phyloP scores from a whole-genome alignment of 495 filamentous ascomycete genomes.

The Lasiosphaeriaceae sp. region DNA sequence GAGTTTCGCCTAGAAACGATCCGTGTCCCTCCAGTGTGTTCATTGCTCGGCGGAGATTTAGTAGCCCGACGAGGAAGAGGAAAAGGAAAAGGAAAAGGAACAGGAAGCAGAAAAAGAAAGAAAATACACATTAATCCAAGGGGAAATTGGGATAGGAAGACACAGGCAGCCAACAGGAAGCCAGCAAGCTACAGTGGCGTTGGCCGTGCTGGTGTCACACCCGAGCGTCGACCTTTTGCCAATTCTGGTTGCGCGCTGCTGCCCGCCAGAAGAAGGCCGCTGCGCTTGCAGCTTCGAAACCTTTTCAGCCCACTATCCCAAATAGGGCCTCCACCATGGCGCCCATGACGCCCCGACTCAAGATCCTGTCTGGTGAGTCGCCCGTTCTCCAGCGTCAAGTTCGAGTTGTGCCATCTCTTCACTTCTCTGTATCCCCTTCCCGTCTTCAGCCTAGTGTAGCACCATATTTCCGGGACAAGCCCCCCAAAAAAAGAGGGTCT shows the following conservation, averaged over 20 bases:
- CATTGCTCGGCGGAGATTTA: no score
- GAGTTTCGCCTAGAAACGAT: background rate
- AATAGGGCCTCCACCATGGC: constrained; percentile 44
- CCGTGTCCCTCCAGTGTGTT: background rate
- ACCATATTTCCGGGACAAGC: constrained; percentile 19
- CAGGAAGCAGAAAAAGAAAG: background rate
- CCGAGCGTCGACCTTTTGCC: constrained; percentile 19
- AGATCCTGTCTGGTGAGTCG: constrained; percentile 50
- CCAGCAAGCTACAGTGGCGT: constrained; percentile 2
- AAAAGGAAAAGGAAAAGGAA: background rate
- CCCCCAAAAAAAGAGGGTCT: constrained; percentile 24
- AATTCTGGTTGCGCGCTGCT: constrained; percentile 26
- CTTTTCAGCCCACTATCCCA: constrained; percentile 37
- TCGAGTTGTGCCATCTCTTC: constrained; percentile 21
- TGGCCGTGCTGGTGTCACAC: constrained; percentile 17
- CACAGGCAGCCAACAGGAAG: constrained; percentile 6
- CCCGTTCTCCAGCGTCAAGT: constrained; percentile 21
- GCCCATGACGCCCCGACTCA: constrained; percentile 51
- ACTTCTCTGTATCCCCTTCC: constrained; percentile 28
- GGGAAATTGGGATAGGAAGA: background rate
- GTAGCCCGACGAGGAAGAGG: no score
- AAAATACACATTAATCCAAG: background rate
- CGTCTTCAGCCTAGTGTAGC: constrained; percentile 30
- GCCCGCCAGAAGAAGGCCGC: constrained; percentile 21
- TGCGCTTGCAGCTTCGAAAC: constrained; percentile 32